Evolutionary conservation across 441 rosid genomes (phyloP), one percentile per base, ranked within the genome.

Genomic region (Biscutella laevigata): DNA sequence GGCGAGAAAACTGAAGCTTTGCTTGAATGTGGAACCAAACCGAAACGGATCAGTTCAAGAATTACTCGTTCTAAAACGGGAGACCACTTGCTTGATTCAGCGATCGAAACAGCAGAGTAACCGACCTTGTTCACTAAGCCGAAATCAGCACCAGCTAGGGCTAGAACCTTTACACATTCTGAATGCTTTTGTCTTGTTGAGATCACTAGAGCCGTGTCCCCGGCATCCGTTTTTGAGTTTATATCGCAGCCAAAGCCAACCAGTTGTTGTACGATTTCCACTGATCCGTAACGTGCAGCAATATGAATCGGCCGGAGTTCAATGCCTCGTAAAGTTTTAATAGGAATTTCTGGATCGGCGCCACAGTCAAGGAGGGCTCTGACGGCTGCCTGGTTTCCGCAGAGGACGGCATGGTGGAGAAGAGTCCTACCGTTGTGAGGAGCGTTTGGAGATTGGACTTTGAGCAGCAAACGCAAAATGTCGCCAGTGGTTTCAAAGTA

Each of bases 351-450:
- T 14, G 57, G 72, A 68, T 81, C 37, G 6, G 85, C 82, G 4
- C 97, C 92, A 32, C 74, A 71, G 48, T 65, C 67, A 57, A 86
- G 62, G 40, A 92, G 99, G 37, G 76, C 81, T 9, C 56, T 65
- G 19, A 86, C 81, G 12, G 95, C 95, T 65, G 76, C 86, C n/a
- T 72, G 62, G 67, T 72, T 86, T 25, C 90, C 73, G 50, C 97
- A 88, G 47, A 88, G 89, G 69, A 92, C 73, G 21, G 95, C 97
- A 63, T 92, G 94, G 67, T 92, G 99, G 59, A 92, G 89, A 59
- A 86, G 89, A 47, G 89, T 84, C 74, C 95, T 77, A 57, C 97
- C 94, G 7, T 40, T 57, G 66, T 86, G 89, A 62, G 67, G 68
- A 52, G 68, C 50, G 55, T 76, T 60, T 3, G 74, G 76, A 14